Percentiles rank a stretch among this genome's conserved stretches.
Evolutionary conservation across 2,329 filamentous ascomycete genomes (phyloP).

Genomic region (Endoconidiophora laricicola): DNA sequence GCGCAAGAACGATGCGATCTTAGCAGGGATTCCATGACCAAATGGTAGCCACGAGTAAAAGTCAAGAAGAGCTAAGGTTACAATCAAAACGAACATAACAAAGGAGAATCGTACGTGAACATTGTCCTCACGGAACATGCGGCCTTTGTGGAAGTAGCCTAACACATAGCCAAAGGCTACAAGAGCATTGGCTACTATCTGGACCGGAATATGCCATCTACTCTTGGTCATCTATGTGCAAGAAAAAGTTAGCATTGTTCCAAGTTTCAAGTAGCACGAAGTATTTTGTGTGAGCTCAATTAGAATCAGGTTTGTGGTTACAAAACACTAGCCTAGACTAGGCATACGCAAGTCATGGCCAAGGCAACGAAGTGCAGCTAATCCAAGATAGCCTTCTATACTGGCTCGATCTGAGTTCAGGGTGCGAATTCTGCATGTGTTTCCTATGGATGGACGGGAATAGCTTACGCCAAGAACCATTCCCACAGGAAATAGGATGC

Average conservation of each 20-base stretch:
- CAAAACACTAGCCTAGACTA: too few relatives aligned
- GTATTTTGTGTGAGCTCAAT: too few relatives aligned
- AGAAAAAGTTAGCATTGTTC: too few relatives aligned
- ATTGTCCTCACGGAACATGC: constrained; percentile 61
- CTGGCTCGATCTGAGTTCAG: not conserved
- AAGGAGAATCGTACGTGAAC: constrained; percentile 70
- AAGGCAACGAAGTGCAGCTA: not conserved
- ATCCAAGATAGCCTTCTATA: not conserved
- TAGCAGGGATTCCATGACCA: constrained; percentile 65
- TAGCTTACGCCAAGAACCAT: constrained; percentile 79
- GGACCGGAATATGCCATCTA: constrained; percentile 85
- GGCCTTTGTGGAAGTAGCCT: constrained; percentile 77
- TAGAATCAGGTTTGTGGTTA: too few relatives aligned
- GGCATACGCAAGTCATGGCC: too few relatives aligned
- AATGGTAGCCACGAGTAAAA: constrained; percentile 71
- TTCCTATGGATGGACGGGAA: not conserved
- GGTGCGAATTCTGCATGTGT: not conserved
- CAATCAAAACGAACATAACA: constrained; percentile 62
- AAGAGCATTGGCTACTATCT: constrained; percentile 56
- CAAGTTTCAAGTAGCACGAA: too few relatives aligned
- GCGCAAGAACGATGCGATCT: constrained; percentile 56
- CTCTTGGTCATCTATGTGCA: constrained; percentile 61
- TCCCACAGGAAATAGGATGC: constrained; percentile 78
- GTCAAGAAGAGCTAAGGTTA: constrained; percentile 62
- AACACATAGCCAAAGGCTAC: constrained; percentile 78